Percentiles rank a stretch among this genome's conserved stretches.
These are phyloP conservation scores for Adansonia gregorii DNA, from an alignment of 441 rosid species.

Conservation along the genomic window DNA sequence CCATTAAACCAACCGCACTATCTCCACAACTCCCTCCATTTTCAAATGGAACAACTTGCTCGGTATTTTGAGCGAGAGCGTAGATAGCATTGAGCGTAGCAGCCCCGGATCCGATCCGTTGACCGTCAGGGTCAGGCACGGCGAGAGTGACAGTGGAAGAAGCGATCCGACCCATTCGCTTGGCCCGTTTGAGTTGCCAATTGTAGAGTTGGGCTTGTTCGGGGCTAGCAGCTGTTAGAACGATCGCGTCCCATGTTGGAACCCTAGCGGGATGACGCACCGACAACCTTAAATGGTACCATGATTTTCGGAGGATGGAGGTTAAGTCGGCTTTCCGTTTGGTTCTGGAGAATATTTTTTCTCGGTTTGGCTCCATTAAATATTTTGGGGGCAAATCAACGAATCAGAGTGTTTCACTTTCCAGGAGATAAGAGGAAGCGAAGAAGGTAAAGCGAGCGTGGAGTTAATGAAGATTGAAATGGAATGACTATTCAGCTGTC, in stretches of 20 bases:
- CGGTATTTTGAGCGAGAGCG: conserved; percentile 66
- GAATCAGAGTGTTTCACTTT: not conserved
- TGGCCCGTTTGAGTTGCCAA: conserved; percentile 90
- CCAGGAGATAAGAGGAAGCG: not conserved
- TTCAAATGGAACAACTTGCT: conserved; percentile 31
- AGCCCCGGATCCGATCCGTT: conserved; percentile 94
- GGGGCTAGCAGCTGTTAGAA: conserved; percentile 97
- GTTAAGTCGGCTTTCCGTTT: conserved; percentile 55
- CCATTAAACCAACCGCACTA: conserved; percentile 46
- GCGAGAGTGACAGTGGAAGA: conserved; percentile 78
- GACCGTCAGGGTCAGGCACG: conserved; percentile 87
- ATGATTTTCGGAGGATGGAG: conserved; percentile 72
- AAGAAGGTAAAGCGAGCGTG: not conserved
- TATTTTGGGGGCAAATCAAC: not conserved
- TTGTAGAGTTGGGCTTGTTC: conserved; percentile 88
- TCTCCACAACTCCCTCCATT: conserved; percentile 42
- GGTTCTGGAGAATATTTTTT: conserved; percentile 31
- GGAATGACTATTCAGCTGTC: not conserved
- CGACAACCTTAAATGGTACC: conserved; percentile 89
- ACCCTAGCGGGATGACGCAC: conserved; percentile 87
- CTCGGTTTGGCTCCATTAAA: conserved; percentile 33
- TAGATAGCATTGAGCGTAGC: conserved; percentile 88
- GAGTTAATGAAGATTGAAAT: no score
- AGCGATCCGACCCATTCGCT: conserved; percentile 82
- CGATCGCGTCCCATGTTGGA: conserved; percentile 93